phyloP scores from a whole-genome alignment of 139 green algal genomes.

The Haematococcus lacustris region DNA sequence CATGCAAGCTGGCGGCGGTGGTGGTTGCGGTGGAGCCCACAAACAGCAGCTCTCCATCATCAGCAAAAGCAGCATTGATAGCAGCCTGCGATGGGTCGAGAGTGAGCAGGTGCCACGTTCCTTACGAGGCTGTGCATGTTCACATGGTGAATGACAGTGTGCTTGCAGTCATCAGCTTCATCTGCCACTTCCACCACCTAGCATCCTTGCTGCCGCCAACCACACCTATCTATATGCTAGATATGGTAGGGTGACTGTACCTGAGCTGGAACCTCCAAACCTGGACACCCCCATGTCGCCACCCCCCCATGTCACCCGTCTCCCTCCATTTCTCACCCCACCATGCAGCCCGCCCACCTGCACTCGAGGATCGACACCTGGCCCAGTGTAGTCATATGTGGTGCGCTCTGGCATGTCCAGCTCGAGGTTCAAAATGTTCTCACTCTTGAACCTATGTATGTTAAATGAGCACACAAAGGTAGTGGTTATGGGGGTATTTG shows the following conservation, averaged over 20 bases:
- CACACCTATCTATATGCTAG: too few species aligned
- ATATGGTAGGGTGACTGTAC: too few species aligned
- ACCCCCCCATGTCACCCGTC: too few species aligned
- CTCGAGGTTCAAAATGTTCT: constrained; percentile 74
- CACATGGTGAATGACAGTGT: too few species aligned
- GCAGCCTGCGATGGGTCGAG: constrained; percentile 22
- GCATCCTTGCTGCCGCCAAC: too few species aligned
- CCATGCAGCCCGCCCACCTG: constrained; percentile 32
- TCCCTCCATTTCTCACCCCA: too few species aligned
- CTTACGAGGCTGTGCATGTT: too few species aligned
- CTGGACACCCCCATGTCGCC: too few species aligned
- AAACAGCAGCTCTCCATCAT: constrained; percentile 48
- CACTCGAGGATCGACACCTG: constrained; percentile 35
- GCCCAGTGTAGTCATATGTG: constrained; percentile 53
- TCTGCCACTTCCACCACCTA: too few species aligned
- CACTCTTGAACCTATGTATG: constrained; percentile 47
- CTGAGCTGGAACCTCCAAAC: too few species aligned
- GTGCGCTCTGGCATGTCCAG: constrained; percentile 67
- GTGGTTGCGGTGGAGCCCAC: constrained; percentile 15
- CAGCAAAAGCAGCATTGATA: constrained; percentile 45
- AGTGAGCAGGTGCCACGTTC: not conserved
- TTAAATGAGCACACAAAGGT: not conserved
- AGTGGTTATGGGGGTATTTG: not conserved
- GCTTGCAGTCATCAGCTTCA: too few species aligned
- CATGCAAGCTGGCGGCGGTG: not conserved